Evolutionary conservation across 2,329 filamentous ascomycete species (phyloP).

Genomic region (Neofusicoccum cordaticola): DNA sequence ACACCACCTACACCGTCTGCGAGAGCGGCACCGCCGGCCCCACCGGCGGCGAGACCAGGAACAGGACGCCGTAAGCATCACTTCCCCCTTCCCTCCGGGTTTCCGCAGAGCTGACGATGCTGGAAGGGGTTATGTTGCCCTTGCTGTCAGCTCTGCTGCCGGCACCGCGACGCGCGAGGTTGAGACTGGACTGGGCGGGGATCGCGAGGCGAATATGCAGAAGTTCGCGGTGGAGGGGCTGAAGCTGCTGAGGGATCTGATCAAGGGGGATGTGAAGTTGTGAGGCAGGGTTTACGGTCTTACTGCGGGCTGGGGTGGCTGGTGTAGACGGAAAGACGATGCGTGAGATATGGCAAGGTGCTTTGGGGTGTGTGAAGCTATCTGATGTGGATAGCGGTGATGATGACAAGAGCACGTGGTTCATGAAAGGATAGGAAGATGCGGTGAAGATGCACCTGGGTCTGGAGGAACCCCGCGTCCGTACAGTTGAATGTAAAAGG

Average conservation of each 20-base stretch:
- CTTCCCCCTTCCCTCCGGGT: neutral
- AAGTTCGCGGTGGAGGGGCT: constrained; percentile 58
- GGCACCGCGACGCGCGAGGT: constrained; percentile 55
- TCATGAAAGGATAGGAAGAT: neutral
- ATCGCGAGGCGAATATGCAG: constrained; percentile 62
- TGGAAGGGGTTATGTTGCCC: constrained; percentile 57
- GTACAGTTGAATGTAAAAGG: neutral
- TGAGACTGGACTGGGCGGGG: constrained; percentile 52
- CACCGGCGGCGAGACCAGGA: constrained; percentile 55
- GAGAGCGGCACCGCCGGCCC: constrained; percentile 66
- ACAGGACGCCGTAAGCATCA: constrained; percentile 51
- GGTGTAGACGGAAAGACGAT: too few species aligned
- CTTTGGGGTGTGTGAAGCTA: too few species aligned
- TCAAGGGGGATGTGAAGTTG: constrained; percentile 45
- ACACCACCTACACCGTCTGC: constrained; percentile 56
- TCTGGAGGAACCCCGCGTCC: neutral
- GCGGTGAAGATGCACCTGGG: neutral
- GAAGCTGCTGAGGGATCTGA: constrained; percentile 55
- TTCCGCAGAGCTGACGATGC: too few species aligned
- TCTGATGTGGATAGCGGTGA: neutral
- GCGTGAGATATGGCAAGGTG: too few species aligned
- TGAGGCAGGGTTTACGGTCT: constrained; percentile 20
- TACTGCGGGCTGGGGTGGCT: too few species aligned
- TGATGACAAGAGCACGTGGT: neutral
- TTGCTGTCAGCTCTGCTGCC: constrained; percentile 57